Conservation (phyloP, 2,329 filamentous ascomycete species). For the Chaetomium strumarium region DNA sequence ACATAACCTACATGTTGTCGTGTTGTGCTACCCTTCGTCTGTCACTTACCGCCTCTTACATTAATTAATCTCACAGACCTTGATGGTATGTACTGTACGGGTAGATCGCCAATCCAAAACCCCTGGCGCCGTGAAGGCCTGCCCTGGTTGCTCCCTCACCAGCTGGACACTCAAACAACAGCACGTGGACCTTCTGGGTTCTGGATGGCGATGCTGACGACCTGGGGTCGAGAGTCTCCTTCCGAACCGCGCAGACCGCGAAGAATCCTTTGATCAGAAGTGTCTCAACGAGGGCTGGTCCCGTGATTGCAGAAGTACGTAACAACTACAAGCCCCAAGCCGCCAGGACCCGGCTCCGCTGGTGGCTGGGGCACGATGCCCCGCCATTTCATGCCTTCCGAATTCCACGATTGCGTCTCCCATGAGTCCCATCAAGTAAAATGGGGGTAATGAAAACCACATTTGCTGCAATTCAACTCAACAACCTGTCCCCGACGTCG, state of each 20-base stretch:
- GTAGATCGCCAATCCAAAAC: conserved; percentile 10
- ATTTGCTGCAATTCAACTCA: conserved; percentile 4
- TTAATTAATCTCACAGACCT: conserved; percentile 1
- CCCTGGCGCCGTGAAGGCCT: conserved; percentile 16
- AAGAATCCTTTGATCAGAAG: background rate
- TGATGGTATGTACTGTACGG: background rate
- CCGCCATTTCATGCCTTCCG: conserved; percentile 27
- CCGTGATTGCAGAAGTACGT: conserved; percentile 24
- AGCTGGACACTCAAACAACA: background rate
- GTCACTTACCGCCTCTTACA: conserved; percentile 23
- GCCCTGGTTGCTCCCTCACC: conserved; percentile 16
- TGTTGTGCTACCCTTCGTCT: conserved; percentile 10
- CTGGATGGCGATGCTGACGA: too few relatives aligned
- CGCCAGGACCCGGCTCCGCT: conserved; percentile 5
- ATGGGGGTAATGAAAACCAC: conserved; percentile 28
- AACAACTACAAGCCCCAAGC: conserved; percentile 15
- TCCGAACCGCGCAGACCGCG: background rate
- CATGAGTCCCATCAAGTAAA: conserved; percentile 27
- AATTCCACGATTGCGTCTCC: conserved; percentile 22
- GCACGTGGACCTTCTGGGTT: too few relatives aligned
- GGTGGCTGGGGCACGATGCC: conserved; percentile 21
- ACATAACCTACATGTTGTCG: background rate
- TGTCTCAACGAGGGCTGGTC: conserved; percentile 15
- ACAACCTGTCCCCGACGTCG: conserved; percentile 17
- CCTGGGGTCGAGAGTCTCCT: background rate